Evolutionary conservation across 768 basidiomycete genomes (phyloP), one percentile per base, ranked within the genome.

Genomic region (Pulveroboletus sp.): DNA sequence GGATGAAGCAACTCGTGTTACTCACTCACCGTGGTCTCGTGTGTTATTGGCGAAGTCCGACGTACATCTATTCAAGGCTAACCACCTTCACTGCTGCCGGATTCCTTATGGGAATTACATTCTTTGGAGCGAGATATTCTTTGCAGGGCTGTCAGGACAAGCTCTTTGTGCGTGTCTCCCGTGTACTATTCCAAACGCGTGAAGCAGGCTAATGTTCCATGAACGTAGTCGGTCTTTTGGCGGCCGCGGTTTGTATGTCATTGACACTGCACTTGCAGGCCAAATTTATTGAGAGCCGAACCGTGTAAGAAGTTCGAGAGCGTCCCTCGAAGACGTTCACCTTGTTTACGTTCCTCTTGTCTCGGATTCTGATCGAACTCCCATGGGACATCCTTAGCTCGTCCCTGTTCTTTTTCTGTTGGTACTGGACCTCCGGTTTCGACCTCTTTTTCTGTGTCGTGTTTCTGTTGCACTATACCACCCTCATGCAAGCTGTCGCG

Each of bases 221-320:
- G 14, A 17, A 8, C 14, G 2, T 44, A 80, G 79, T 65, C 78
- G 0, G 73, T 81, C 38, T 80, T 76, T 64, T 82, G 73, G 66
- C 66, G 5, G 72, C 71, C 8, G 71, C 79, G 45, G 38, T 66
- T 24, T 48, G 57, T 60, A 73, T 77, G 1, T 73, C 80, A 3
- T 66, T 83, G 27, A 70, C 76, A 4, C 79, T 82, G 56, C 82
- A 85, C 59, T 68, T 84, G 1, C 82, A 83, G 59, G 71, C 77
- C 8, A 76, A 76, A 32, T 84, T 78, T 68, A 73, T 86, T 46
- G 65, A 68, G 8, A 74, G 75, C 55, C 77, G 83, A 24, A 71
- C 63, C 6, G 67, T 86, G 32, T 85, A 83, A 54, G 80, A 83
- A 55, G 73, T 82, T 44, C 76, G 84, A 33, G 84, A 86, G 64